Conservation (phyloP, 2,329 filamentous ascomycete genomes). For the Arthrobotrys conoides region DNA sequence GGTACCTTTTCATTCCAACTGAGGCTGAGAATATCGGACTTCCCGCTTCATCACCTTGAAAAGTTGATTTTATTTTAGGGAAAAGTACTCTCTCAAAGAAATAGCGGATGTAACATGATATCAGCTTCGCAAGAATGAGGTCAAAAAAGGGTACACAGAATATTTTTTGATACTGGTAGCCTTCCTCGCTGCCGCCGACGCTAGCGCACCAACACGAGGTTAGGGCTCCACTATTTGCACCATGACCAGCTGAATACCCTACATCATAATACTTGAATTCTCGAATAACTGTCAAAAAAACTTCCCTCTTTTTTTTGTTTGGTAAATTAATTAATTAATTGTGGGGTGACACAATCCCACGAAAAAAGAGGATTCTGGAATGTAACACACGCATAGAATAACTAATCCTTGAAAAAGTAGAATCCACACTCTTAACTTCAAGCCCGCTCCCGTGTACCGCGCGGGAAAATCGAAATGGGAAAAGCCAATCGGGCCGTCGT, state of each 20-base stretch:
- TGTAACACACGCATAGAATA: background rate
- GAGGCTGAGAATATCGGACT: constrained; percentile 2
- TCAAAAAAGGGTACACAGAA: background rate
- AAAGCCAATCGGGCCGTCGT: background rate
- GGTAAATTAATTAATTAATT: background rate
- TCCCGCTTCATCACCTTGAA: background rate
- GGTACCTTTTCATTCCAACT: background rate
- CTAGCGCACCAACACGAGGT: constrained; percentile 27
- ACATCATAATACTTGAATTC: background rate
- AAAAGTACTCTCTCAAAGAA: background rate
- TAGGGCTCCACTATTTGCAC: constrained; percentile 14
- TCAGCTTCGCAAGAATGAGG: background rate
- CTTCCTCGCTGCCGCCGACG: constrained; percentile 14
- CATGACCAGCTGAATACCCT: constrained; percentile 22
- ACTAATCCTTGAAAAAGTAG: background rate
- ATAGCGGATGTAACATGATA: background rate
- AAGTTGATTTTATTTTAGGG: background rate
- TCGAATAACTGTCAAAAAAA: background rate
- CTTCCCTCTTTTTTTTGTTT: background rate
- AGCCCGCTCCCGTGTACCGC: constrained; percentile 15
- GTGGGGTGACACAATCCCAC: background rate
- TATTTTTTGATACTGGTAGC: background rate
- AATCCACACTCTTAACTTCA: background rate
- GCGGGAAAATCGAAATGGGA: background rate
- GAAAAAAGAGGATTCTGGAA: background rate